These are phyloP conservation scores for Panaeolus cyanescens DNA, from an alignment of 768 basidiomycete genomes.

Conservation along the genomic window DNA sequence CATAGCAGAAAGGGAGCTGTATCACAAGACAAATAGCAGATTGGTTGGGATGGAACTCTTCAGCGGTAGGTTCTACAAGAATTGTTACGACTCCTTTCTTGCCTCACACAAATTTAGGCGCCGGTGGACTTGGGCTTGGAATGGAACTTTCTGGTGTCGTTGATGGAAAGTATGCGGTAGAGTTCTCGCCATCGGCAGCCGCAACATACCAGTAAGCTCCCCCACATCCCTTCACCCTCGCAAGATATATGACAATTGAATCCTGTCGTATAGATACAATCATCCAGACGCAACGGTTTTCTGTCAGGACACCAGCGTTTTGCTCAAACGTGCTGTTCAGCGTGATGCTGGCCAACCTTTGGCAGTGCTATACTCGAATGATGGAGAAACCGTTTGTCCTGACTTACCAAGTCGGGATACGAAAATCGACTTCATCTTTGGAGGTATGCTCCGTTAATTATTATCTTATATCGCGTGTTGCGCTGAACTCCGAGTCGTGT, in stretches of 20 bases:
- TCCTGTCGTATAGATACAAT: constrained; percentile 47
- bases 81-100: neutral
- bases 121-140: constrained; percentile 74
- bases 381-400: constrained; percentile 36
- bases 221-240: neutral
- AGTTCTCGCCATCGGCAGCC: constrained; percentile 64
- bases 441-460: constrained; percentile 45
- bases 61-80: constrained; percentile 45
- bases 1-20: constrained; percentile 27
- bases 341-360: constrained; percentile 41
- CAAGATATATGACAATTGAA: neutral
- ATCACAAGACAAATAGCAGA: constrained; percentile 40
- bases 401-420: constrained; percentile 58
- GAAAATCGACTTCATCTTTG: constrained; percentile 72
- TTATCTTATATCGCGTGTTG: neutral
- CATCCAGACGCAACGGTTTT: constrained; percentile 63
- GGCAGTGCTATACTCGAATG: constrained; percentile 39
- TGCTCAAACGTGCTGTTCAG: constrained; percentile 62
- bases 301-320: constrained; percentile 61
- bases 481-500: neutral
- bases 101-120: constrained; percentile 44
- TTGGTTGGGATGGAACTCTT: constrained; percentile 70
- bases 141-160: constrained; percentile 63
- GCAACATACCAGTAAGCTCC: constrained; percentile 57
- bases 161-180: constrained; percentile 69